Percentiles rank a stretch among this genome's conserved stretches.
These are phyloP conservation scores for Yamadazyma triangularis DNA, from an alignment of 1,139 yeast genomes.

Conservation along the genomic window DNA sequence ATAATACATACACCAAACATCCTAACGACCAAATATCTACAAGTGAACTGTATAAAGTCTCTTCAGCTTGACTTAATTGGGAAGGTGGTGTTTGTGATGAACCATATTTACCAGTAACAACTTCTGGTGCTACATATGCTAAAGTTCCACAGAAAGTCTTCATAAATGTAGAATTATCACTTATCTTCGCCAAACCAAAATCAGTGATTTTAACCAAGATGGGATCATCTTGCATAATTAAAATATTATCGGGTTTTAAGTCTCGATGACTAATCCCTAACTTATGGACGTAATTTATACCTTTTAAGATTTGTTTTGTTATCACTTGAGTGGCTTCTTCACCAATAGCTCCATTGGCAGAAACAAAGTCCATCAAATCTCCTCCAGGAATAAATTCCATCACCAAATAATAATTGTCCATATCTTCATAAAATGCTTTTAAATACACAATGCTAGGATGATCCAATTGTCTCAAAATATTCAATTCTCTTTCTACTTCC, in stretches of 20 bases:
- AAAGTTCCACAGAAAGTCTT: slow-evolving; percentile 88
- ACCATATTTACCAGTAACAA: slow-evolving; percentile 67
- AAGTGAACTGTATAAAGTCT: slow-evolving; percentile 63
- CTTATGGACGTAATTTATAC: slow-evolving; percentile 81
- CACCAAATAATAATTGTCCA: slow-evolving; percentile 73
- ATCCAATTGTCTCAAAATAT: slow-evolving; percentile 67
- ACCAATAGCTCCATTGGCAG: slow-evolving; percentile 85
- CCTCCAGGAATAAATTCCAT: slow-evolving; percentile 98
- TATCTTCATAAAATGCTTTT: slow-evolving; percentile 81
- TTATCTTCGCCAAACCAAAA: slow-evolving; percentile 83
- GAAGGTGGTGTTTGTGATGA: slow-evolving; percentile 14
- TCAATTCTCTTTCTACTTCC: slow-evolving; percentile 83
- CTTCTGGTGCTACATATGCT: slow-evolving; percentile 94
- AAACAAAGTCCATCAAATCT: slow-evolving; percentile 95
- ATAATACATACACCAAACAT: slow-evolving; percentile 81
- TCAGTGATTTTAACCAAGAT: slow-evolving; percentile 87
- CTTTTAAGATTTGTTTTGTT: slow-evolving; percentile 76
- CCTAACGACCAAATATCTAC: slow-evolving; percentile 95
- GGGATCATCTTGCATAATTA: slow-evolving; percentile 88
- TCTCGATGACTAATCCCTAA: slow-evolving; percentile 92
- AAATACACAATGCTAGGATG: slow-evolving; percentile 84
- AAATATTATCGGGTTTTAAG: slow-evolving; percentile 86
- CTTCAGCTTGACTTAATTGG: slow-evolving; percentile 10
- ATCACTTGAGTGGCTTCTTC: slow-evolving; percentile 88
- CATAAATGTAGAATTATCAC: slow-evolving; percentile 72